phyloP scores from a whole-genome alignment of 2,329 filamentous ascomycete species.

The Exophiala sp. region DNA sequence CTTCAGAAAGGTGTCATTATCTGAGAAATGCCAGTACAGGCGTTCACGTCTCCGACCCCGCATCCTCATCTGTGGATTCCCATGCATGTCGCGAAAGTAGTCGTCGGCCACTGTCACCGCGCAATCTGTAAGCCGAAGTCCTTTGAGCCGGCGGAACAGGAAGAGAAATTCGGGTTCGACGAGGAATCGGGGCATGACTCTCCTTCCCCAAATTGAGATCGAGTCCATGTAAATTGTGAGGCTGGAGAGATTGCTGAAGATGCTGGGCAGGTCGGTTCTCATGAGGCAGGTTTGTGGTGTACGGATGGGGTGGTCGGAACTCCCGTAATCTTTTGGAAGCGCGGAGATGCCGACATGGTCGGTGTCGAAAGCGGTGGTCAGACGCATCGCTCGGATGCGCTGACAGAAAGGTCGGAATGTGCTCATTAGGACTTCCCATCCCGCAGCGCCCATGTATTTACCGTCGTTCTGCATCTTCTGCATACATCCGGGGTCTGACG shows the following conservation, averaged over 20 bases:
- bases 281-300: neutral
- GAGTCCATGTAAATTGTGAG: neutral
- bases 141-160: neutral
- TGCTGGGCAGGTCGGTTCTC: neutral
- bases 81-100: neutral
- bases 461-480: neutral
- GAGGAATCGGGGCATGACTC: neutral
- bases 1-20: no score
- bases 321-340: neutral
- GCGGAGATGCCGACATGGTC: neutral
- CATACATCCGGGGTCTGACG: neutral
- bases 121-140: neutral
- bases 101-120: neutral
- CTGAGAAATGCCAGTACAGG: no score
- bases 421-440: neutral
- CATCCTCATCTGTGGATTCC: neutral
- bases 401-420: conserved; percentile 1
- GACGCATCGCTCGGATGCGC: neutral
- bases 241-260: neutral
- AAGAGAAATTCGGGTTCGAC: neutral
- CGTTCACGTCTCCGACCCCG: neutral
- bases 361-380: neutral
- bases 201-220: no score
- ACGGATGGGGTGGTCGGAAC: no score
- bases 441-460: neutral